phyloP scores from a whole-genome alignment of 495 filamentous ascomycete genomes.

The Xylaria curta region DNA sequence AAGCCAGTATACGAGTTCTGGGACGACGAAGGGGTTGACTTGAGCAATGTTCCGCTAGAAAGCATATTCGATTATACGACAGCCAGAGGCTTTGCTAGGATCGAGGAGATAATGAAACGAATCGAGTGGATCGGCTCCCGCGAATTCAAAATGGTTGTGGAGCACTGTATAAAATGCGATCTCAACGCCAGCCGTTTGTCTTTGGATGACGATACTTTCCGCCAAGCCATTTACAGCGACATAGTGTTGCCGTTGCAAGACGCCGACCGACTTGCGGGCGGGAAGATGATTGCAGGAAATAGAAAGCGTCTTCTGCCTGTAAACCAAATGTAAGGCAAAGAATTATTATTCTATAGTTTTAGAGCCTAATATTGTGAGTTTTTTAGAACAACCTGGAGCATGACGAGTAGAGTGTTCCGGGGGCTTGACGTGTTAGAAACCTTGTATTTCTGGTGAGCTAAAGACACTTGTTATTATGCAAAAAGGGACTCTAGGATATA shows the following conservation, averaged over 20 bases:
- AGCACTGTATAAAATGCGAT: slow-evolving; percentile 24
- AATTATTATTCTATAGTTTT: too few relatives aligned
- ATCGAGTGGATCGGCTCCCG: slow-evolving; percentile 20
- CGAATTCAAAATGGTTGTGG: slow-evolving; percentile 12
- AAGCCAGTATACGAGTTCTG: slow-evolving; percentile 20
- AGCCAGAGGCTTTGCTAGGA: slow-evolving; percentile 14
- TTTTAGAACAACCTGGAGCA: too few relatives aligned
- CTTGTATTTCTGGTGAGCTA: too few relatives aligned
- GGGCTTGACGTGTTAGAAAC: too few relatives aligned
- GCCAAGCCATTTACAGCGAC: slow-evolving; percentile 13
- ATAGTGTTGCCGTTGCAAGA: slow-evolving; percentile 20
- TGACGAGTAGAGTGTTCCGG: too few relatives aligned
- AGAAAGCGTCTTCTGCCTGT: too few relatives aligned
- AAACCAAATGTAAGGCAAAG: too few relatives aligned
- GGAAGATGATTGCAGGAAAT: slow-evolving; percentile 13
- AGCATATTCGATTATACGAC: slow-evolving; percentile 20
- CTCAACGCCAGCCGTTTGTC: background rate
- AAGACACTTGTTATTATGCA: too few relatives aligned
- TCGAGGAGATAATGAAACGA: slow-evolving; percentile 13
- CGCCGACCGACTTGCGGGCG: slow-evolving; percentile 10
- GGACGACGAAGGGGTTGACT: slow-evolving; percentile 3
- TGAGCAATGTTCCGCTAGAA: background rate
- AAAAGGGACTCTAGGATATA: too few relatives aligned
- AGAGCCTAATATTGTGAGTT: too few relatives aligned
- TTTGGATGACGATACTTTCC: slow-evolving; percentile 22